Percentiles rank a stretch among this genome's conserved stretches.
Evolutionary conservation across 805 yeast species (phyloP).

Genomic region (Monosporozyma unispora): DNA sequence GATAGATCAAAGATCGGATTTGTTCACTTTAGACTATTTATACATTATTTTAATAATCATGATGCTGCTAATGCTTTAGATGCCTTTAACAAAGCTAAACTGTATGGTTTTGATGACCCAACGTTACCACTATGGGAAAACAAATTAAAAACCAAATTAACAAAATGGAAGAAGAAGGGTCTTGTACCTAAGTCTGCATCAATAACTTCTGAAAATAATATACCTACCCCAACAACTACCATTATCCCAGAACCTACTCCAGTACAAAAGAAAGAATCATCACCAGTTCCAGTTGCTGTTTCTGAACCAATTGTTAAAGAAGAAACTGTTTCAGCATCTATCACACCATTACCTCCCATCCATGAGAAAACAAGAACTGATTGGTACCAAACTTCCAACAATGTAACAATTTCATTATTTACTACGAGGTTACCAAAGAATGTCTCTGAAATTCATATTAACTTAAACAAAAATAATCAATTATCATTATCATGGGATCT

Average conservation of each 20-base stretch:
- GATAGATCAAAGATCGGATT: slow-evolving; percentile 39
- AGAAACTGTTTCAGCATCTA: background rate
- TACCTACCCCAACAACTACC: background rate
- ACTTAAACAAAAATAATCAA: slow-evolving; percentile 32
- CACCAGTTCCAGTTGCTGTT: background rate
- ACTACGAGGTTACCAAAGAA: slow-evolving; percentile 49
- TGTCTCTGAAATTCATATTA: slow-evolving; percentile 32
- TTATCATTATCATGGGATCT: slow-evolving; percentile 22
- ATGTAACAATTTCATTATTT: slow-evolving; percentile 60
- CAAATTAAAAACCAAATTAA: background rate
- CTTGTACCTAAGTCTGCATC: background rate
- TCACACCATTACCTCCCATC: background rate
- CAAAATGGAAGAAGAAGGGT: background rate
- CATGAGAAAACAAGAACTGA: slow-evolving; percentile 38
- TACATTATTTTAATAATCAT: slow-evolving; percentile 39
- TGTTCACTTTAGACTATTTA: slow-evolving; percentile 42
- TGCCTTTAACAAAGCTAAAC: slow-evolving; percentile 36
- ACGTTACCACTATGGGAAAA: slow-evolving; percentile 32
- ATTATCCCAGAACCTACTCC: background rate
- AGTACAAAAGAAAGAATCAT: background rate
- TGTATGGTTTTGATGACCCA: slow-evolving; percentile 36
- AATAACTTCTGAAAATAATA: background rate
- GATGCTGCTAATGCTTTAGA: slow-evolving; percentile 34
- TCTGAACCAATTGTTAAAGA: background rate
- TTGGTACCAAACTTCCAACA: slow-evolving; percentile 59